A percentile compares a stretch with the other conserved stretches of the same genome.
phyloP scores from a whole-genome alignment of 345 rosid species.

The Arabis alpina region DNA sequence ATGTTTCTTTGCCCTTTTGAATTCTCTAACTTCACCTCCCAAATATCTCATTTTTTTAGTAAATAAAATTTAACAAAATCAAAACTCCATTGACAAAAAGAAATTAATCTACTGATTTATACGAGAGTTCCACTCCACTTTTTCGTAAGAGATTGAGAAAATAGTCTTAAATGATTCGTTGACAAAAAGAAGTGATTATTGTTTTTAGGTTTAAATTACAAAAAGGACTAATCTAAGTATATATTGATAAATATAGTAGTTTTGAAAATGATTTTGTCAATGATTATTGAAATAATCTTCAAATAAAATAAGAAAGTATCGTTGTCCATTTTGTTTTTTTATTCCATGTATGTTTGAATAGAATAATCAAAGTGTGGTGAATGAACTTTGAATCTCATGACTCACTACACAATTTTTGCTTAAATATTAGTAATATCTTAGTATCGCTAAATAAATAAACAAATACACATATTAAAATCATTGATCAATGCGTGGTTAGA shows the following conservation, averaged over 20 bases:
- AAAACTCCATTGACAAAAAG: neutral
- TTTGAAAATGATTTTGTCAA: neutral
- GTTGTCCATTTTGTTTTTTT: neutral
- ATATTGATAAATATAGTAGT: neutral
- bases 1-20: constrained; percentile 30
- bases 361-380: neutral
- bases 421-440: too few species aligned
- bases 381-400: neutral
- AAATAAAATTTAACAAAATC: neutral
- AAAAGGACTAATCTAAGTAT: neutral
- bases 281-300: neutral
- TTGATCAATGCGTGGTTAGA: constrained; percentile 5
- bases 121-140: too few species aligned
- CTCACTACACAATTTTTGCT: neutral
- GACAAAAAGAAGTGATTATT: neutral
- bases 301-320: neutral
- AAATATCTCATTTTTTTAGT: neutral
- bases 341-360: neutral
- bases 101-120: neutral
- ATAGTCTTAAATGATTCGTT: too few species aligned
- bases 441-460: too few species aligned
- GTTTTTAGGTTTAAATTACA: neutral
- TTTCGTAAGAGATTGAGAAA: too few species aligned
- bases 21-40: constrained; percentile 6
- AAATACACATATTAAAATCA: neutral